phyloP scores from a whole-genome alignment of 208 protist species.

The Leishmania braziliensis region DNA sequence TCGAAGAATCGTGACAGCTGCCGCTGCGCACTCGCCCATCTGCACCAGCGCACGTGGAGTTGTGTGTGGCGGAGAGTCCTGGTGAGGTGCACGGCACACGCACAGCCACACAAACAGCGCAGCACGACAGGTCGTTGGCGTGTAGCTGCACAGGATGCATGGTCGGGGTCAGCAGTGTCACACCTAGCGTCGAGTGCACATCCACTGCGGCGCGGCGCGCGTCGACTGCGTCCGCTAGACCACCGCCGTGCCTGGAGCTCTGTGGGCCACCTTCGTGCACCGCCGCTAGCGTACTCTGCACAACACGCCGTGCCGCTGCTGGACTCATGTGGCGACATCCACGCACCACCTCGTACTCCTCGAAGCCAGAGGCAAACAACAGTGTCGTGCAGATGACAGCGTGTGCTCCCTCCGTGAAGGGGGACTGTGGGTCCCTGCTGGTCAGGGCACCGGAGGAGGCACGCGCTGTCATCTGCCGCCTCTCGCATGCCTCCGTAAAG shows the following conservation, averaged over 20 bases:
- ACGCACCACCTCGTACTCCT: constrained; percentile 67
- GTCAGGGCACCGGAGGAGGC: neutral
- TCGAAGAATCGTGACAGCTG: neutral
- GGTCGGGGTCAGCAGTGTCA: constrained; percentile 57
- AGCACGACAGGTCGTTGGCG: constrained; percentile 2
- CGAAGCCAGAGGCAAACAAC: constrained; percentile 73
- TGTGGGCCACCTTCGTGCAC: neutral
- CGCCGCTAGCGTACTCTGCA: constrained; percentile 28
- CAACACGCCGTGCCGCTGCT: constrained; percentile 62
- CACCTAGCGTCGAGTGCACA: constrained; percentile 58
- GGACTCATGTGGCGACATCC: constrained; percentile 39
- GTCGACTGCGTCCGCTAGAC: constrained; percentile 1
- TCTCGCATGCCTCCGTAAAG: constrained; percentile 22
- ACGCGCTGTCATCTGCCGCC: neutral
- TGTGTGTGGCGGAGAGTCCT: neutral
- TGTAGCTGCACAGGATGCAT: constrained; percentile 64
- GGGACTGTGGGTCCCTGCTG: neutral
- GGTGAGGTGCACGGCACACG: constrained; percentile 18
- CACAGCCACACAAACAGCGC: constrained; percentile 27
- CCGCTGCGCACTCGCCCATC: neutral
- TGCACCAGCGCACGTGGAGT: neutral
- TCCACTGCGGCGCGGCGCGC: constrained; percentile 59
- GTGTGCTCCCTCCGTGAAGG: neutral
- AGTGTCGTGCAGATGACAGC: constrained; percentile 57
- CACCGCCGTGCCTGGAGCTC: neutral